These are phyloP conservation scores for Tubosaeta brunneosetosa DNA, from an alignment of 768 basidiomycete genomes.

Conservation along the genomic window DNA sequence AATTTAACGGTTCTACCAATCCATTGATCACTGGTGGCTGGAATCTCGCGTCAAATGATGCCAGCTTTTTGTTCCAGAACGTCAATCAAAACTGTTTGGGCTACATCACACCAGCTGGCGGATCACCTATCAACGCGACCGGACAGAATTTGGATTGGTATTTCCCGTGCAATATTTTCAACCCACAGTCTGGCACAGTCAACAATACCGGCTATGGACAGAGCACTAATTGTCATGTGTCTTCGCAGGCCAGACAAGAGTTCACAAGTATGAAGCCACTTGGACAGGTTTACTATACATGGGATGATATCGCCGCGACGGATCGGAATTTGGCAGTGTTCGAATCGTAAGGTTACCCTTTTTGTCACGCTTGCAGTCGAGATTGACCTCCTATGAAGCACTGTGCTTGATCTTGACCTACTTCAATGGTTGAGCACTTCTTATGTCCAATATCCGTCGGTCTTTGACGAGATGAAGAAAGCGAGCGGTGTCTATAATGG, in stretches of 20 bases:
- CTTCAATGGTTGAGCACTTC: constrained; percentile 78
- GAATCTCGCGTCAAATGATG: constrained; percentile 82
- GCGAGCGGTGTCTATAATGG: constrained; percentile 71
- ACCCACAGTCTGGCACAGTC: constrained; percentile 58
- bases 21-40: constrained; percentile 76
- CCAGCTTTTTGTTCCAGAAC: constrained; percentile 92
- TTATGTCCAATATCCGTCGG: constrained; percentile 75
- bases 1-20: constrained; percentile 77
- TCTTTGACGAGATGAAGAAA: constrained; percentile 76
- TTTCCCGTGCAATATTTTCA: constrained; percentile 92
- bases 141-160: constrained; percentile 81
- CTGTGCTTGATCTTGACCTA: constrained; percentile 84
- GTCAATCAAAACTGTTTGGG: constrained; percentile 79
- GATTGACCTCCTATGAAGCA: constrained; percentile 38
- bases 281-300: constrained; percentile 92
- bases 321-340: constrained; percentile 87
- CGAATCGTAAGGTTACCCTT: constrained; percentile 65
- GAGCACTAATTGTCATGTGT: constrained; percentile 69
- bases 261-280: constrained; percentile 49
- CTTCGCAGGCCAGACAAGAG: constrained; percentile 45
- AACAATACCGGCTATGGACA: constrained; percentile 69
- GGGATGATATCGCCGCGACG: constrained; percentile 73
- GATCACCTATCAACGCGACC: constrained; percentile 64
- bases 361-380: constrained; percentile 1
- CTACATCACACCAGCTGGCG: constrained; percentile 66